Base-by-base conservation (phyloP, 2,329 filamentous ascomycete species). In the Fusarium udum region DNA sequence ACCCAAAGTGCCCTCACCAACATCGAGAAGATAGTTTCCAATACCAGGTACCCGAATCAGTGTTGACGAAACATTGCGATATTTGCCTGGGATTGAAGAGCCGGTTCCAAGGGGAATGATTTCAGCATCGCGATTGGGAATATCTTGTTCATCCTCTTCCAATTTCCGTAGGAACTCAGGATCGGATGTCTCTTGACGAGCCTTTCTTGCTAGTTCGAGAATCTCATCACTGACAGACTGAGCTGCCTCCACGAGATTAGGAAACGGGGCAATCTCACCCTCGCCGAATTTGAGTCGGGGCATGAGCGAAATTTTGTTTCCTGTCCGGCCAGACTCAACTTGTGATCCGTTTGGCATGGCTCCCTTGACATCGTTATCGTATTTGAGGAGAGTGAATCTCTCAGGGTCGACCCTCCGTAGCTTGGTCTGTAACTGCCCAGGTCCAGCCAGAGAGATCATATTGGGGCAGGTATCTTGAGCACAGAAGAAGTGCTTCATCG, bases 11-110 rank as follows among this genome's bases (percentile, higher is more conserved):
- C 94, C 95, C 82, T 99, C 96, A 65, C 96, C 96, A 75, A 92
- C 94, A 82, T 99, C 96, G 65, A 99, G 89, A 2, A 99, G 85
- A 79, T 97, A 97, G 80, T 90, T 95, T n/a, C 96, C 96, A 75
- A 91, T 89, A 8, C 91, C 93, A 12, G 96, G 96, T 7, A 97
- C 92, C 20, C 93, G 89, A 49, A 99, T 84, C 9, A 99, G 86
- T 1, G 95, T 98, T 4, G 92, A 91, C 16, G 95, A 97, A 26
- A 99, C 96, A 80, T 98, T 99, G 77, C 96, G 93, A 81, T 98
- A 96, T 80, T 97, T 97, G 39, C 94, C 97, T 4, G 96, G 96
- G 22, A 93, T 80, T 1, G 95, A 93, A 7, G 95, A 98, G 14
- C 96, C 96, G 6, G 96, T 99, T 11, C 96, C 96, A 2, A 99